Evolutionary conservation across 345 rosid genomes (phyloP), one percentile per base, ranked within the genome.

Genomic region (Gossypium australe): DNA sequence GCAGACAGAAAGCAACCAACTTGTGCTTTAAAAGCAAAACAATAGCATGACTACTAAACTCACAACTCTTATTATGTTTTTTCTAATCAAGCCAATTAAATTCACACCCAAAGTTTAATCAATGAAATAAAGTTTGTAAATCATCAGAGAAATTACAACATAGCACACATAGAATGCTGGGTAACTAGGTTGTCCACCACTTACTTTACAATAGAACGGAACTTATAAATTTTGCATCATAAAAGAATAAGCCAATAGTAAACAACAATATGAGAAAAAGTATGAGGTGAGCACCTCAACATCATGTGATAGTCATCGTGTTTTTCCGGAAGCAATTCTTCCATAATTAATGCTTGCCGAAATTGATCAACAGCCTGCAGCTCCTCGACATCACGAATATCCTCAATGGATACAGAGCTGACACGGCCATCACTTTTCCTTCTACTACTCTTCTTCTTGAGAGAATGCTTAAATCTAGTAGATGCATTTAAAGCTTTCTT

Each of bases 351-450:
- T 3, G 92, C 77, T 80, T 92, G 99, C 16, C 98, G 81, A 83
- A 96, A 96, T 70, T 79, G 85, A 81, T 96, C 99, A 77, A 96
- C 99, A 51, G 89, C 98, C 70, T 78, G 88, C 29, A 89, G 86
- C 87, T 96, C 99, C 81, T 84, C 92, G 11, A 88, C 83, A 84
- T 93, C 98, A 38, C 99, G 90, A 64, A 96, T 86, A 83, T 96
- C 99, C 87, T 96, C 99, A 38, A 96, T 93, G 17, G 99, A 96
- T 67, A 96, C 99, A 58, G 99, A 96, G 81, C 98, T 96, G 24
- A 93, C 97, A 41, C 98, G 85, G 64, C 86, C 94, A 84, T 92
- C 94, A 60, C 87, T 86, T 81, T 88, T 95, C 75, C 98, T 86
- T 76, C 97, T 81, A 59, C 84, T 83, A 67, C 97, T 82, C 88